A percentile compares a stretch with the other conserved stretches of the same genome.
These are phyloP conservation scores for Aspergillus biplanus DNA, from an alignment of 495 filamentous ascomycete species.

Conservation along the genomic window DNA sequence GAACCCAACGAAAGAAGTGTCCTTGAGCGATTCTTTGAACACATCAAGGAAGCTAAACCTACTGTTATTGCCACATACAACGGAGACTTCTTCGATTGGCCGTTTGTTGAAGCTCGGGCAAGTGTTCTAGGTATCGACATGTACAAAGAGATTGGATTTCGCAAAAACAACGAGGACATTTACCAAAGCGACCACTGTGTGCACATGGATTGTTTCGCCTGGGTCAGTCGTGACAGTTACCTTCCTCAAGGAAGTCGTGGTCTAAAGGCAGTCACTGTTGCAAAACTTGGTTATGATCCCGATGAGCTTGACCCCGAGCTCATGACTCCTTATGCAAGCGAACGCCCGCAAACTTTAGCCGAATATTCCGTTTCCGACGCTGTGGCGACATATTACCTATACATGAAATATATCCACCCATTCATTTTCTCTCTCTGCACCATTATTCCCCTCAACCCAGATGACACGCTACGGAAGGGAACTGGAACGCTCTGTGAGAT, in stretches of 20 bases:
- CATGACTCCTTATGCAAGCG: conserved; percentile 93
- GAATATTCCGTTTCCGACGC: conserved; percentile 99
- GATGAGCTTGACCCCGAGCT: conserved; percentile 97
- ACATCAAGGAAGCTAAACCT: conserved; percentile 91
- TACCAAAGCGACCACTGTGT: conserved; percentile 94
- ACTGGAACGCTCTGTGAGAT: conserved; percentile 98
- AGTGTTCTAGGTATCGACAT: conserved; percentile 97
- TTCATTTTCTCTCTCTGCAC: conserved; percentile 99
- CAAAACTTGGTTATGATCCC: conserved; percentile 96
- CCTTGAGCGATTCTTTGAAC: conserved; percentile 90
- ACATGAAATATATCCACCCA: conserved; percentile 99
- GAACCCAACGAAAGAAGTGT: conserved; percentile 90
- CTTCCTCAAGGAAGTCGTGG: conserved; percentile 96
- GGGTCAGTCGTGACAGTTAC: conserved; percentile 99
- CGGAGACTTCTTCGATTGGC: conserved; percentile 99
- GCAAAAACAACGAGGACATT: conserved; percentile 91
- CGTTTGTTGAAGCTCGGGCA: conserved; percentile 92
- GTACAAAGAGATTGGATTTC: conserved; percentile 97
- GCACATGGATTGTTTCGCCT: conserved; percentile 98
- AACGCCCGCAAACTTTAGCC: conserved; percentile 89
- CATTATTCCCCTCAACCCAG: conserved; percentile 89
- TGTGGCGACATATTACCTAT: conserved; percentile 97
- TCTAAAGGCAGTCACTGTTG: conserved; percentile 95
- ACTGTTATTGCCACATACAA: conserved; percentile 99
- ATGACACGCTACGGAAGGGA: conserved; percentile 92